Evolutionary conservation across 2,329 filamentous ascomycete species (phyloP).

Genomic region (Salinomyces thailandicus): DNA sequence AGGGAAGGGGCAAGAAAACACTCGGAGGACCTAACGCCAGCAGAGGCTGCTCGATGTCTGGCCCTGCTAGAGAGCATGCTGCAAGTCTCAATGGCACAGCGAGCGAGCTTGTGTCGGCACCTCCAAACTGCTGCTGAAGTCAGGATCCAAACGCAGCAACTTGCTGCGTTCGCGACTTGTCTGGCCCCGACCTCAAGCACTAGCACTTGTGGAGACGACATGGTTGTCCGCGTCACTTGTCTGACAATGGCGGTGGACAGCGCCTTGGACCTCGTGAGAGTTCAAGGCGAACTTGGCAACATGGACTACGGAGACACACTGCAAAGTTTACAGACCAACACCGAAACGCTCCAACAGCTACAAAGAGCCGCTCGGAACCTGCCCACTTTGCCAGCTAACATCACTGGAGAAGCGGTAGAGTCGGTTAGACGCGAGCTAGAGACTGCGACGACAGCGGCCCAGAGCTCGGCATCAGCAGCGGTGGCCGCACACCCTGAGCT

Average conservation of each 20-base stretch:
- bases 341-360: too few relatives aligned
- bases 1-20: conserved; percentile 61
- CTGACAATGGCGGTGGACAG: neutral
- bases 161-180: conserved; percentile 7
- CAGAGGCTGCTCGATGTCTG: conserved; percentile 67
- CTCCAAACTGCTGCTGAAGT: neutral
- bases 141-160: neutral
- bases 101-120: conserved; percentile 1
- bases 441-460: too few relatives aligned
- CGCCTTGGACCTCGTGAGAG: conserved; percentile 1
- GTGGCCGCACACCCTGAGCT: too few relatives aligned
- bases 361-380: too few relatives aligned
- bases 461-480: too few relatives aligned
- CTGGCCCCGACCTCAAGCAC: too few relatives aligned
- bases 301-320: too few relatives aligned
- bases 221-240: conserved; percentile 1
- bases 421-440: too few relatives aligned
- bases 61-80: conserved; percentile 83
- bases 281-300: conserved; percentile 1
- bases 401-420: too few relatives aligned
- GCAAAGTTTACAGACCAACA: too few relatives aligned
- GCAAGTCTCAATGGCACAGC: conserved; percentile 29
- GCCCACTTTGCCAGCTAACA: too few relatives aligned
- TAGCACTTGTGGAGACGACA: too few relatives aligned
- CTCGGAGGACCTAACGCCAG: conserved; percentile 71